phyloP scores from a whole-genome alignment of 495 filamentous ascomycete species.

The Aspergillus wentii region DNA sequence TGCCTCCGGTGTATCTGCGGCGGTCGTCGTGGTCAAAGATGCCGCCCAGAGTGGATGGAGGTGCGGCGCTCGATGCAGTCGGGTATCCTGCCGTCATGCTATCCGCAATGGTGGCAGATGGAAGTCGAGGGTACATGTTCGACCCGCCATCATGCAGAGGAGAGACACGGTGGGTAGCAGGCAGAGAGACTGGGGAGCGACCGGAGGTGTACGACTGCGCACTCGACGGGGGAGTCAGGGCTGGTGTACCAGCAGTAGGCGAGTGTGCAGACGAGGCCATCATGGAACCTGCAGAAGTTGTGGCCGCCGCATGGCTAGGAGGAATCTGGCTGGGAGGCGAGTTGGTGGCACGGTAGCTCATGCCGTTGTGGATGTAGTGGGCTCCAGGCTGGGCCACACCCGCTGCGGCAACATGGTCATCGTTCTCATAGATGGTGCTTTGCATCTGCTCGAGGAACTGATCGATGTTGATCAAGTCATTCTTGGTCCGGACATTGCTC shows the following conservation, averaged over 20 bases:
- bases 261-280: slow-evolving; percentile 46
- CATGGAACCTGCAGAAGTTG: slow-evolving; percentile 54
- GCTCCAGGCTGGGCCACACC: slow-evolving; percentile 66
- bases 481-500: slow-evolving; percentile 86
- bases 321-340: slow-evolving; percentile 60
- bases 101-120: slow-evolving; percentile 60
- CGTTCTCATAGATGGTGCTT: slow-evolving; percentile 86
- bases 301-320: slow-evolving; percentile 51
- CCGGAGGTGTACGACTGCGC: slow-evolving; percentile 77
- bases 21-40: slow-evolving; percentile 77
- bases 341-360: slow-evolving; percentile 65
- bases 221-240: slow-evolving; percentile 86
- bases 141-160: slow-evolving; percentile 60
- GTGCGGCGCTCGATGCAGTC: slow-evolving; percentile 59
- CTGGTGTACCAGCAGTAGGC: slow-evolving; percentile 63
- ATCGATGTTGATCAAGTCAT: slow-evolving; percentile 85
- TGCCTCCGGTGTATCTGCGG: slow-evolving; percentile 81
- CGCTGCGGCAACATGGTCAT: slow-evolving; percentile 69
- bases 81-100: slow-evolving; percentile 53
- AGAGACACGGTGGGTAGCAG: slow-evolving; percentile 53
- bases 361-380: slow-evolving; percentile 53
- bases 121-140: slow-evolving; percentile 79
- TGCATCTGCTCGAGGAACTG: slow-evolving; percentile 94
- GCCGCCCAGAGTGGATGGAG: slow-evolving; percentile 72
- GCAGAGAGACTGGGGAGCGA: slow-evolving; percentile 73